Conservation (phyloP, 1,284 basidiomycete species). For the Rhodotorula sp. region DNA sequence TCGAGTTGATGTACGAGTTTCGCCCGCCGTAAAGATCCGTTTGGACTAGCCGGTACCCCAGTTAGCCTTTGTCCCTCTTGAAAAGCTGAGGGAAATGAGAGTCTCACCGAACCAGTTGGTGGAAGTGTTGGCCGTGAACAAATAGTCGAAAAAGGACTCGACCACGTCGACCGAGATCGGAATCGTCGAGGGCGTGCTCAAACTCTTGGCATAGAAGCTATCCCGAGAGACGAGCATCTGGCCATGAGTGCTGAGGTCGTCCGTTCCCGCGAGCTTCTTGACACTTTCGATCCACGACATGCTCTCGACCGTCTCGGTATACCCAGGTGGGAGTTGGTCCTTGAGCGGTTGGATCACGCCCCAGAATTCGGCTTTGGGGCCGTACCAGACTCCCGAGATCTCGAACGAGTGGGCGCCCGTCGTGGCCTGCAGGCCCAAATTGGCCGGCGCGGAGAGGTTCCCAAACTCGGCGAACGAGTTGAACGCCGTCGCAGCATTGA, state of each 20-base stretch:
- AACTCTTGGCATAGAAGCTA: constrained; percentile 42
- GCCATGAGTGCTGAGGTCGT: constrained; percentile 21
- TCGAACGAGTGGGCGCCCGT: constrained; percentile 14
- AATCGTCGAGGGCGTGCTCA: constrained; percentile 39
- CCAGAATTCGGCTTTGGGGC: constrained; percentile 6
- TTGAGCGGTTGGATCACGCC: constrained; percentile 14
- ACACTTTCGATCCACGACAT: constrained; percentile 26
- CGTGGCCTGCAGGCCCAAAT: constrained; percentile 20
- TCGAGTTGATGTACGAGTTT: constrained; percentile 43
- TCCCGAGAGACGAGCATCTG: constrained; percentile 23
- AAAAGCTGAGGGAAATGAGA: background rate
- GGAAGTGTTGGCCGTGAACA: constrained; percentile 29
- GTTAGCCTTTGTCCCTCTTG: background rate
- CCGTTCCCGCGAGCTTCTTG: constrained; percentile 16
- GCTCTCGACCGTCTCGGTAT: constrained; percentile 2
- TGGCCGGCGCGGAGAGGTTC: constrained; percentile 22
- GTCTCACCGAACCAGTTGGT: constrained; percentile 39
- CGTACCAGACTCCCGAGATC: constrained; percentile 26
- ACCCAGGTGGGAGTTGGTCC: constrained; percentile 14
- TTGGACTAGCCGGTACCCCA: constrained; percentile 9
- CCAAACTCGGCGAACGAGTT: constrained; percentile 19
- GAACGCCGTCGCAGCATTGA: constrained; percentile 23
- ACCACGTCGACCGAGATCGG: constrained; percentile 37
- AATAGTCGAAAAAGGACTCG: constrained; percentile 40
- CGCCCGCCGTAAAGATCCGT: constrained; percentile 37